phyloP scores from a whole-genome alignment of 1,284 basidiomycete species.

The Cystobasidiaceae sp. region DNA sequence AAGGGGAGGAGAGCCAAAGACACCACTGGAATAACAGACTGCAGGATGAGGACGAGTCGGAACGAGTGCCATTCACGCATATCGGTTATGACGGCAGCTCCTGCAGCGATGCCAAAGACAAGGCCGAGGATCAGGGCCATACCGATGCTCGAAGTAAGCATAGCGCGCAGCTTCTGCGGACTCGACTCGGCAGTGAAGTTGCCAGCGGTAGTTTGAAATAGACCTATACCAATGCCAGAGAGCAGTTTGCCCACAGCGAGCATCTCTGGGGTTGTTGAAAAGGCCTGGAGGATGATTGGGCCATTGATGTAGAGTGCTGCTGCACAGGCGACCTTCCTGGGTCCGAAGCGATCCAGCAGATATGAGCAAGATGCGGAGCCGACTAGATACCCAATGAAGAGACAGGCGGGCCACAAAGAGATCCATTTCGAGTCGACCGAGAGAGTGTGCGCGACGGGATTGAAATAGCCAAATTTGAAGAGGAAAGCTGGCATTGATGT shows the following conservation, averaged over 20 bases:
- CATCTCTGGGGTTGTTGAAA: background rate
- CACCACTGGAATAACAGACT: background rate
- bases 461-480: slow-evolving; percentile 6
- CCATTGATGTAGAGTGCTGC: background rate
- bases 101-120: slow-evolving; percentile 3
- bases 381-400: background rate
- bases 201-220: background rate
- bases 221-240: slow-evolving; percentile 1
- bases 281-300: background rate
- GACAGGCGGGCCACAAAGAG: background rate
- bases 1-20: background rate
- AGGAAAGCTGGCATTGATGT: slow-evolving; percentile 12
- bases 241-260: background rate
- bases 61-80: background rate
- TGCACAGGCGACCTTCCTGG: background rate
- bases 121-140: slow-evolving; percentile 14
- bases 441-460: slow-evolving; percentile 1
- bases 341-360: background rate
- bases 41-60: slow-evolving; percentile 2
- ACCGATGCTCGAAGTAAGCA: background rate
- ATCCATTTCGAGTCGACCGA: slow-evolving; percentile 1
- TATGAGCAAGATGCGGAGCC: slow-evolving; percentile 1
- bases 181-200: slow-evolving; percentile 7
- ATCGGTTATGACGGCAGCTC: slow-evolving; percentile 1
- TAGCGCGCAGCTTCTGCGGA: background rate